Conservation (phyloP, 192 early-diverging fungal genomes). For the Coemansia sp. region DNA sequence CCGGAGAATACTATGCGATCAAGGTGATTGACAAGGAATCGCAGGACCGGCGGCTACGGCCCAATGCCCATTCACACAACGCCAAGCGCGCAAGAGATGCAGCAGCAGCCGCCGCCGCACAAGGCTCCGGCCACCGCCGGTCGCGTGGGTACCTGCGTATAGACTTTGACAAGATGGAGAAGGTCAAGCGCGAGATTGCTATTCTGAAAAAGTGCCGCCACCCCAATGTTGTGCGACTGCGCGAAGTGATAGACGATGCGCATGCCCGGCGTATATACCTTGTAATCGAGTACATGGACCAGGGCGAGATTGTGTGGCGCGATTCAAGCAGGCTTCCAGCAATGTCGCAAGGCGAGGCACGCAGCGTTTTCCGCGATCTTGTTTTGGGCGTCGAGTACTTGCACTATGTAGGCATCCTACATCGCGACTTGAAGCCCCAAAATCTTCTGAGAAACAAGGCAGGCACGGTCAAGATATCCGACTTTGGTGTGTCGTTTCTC, state of each 20-base stretch:
- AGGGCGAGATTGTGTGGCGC: slow-evolving; percentile 92
- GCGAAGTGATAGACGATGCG: slow-evolving; percentile 96
- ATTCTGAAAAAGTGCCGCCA: slow-evolving; percentile 95
- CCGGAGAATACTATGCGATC: slow-evolving; percentile 66
- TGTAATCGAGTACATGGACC: slow-evolving; percentile 88
- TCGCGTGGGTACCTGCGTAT: slow-evolving; percentile 48
- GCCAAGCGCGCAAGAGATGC: slow-evolving; percentile 6
- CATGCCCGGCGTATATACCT: slow-evolving; percentile 88
- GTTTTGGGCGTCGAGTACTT: slow-evolving; percentile 91
- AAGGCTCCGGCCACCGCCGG: slow-evolving; percentile 11
- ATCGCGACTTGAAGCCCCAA: slow-evolving; percentile 97
- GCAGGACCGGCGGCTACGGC: slow-evolving; percentile 46
- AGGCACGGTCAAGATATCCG: slow-evolving; percentile 89
- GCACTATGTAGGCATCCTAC: slow-evolving; percentile 93
- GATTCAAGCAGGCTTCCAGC: slow-evolving; percentile 63
- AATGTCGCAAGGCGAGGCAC: slow-evolving; percentile 62
- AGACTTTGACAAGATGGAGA: slow-evolving; percentile 61
- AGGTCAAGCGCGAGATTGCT: slow-evolving; percentile 92
- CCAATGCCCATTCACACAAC: slow-evolving; percentile 13
- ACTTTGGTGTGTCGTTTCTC: slow-evolving; percentile 97
- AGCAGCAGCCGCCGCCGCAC: slow-evolving; percentile 4
- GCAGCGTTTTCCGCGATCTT: slow-evolving; percentile 85
- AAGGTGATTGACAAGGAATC: slow-evolving; percentile 59
- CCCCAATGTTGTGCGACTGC: slow-evolving; percentile 84
- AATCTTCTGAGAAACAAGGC: slow-evolving; percentile 82